Percentiles rank a stretch among this genome's conserved stretches.
These are phyloP conservation scores for Solanum pinnatisectum DNA, from an alignment of 257 asterid genomes.

Conservation along the genomic window DNA sequence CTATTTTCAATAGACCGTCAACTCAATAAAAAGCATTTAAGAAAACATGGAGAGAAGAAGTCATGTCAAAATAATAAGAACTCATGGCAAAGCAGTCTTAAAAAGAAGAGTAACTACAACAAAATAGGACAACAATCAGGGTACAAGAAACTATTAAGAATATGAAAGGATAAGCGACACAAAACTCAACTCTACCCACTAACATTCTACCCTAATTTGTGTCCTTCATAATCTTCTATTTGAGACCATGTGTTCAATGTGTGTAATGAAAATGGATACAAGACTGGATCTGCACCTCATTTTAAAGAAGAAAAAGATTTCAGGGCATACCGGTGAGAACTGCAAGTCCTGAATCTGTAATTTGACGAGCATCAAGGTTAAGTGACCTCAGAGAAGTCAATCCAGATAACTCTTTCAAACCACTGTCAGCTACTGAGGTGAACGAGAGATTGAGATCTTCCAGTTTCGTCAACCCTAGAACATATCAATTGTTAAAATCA, in stretches of 20 bases:
- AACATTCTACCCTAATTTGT: neutral
- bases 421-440: constrained; percentile 18
- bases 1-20: neutral
- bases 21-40: neutral
- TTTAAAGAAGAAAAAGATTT: neutral
- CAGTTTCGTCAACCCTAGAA: constrained; percentile 23
- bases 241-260: neutral
- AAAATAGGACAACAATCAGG: neutral
- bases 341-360: constrained; percentile 25
- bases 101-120: neutral
- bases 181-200: neutral
- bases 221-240: neutral
- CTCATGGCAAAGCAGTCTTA: neutral
- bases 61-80: neutral
- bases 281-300: neutral
- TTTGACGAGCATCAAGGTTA: constrained; percentile 28
- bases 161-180: neutral
- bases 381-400: constrained; percentile 24
- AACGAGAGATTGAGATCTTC: constrained; percentile 27
- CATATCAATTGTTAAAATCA: neutral
- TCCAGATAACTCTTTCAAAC: constrained; percentile 16
- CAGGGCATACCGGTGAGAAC: constrained; percentile 10
- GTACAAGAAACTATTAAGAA: neutral
- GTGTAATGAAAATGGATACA: neutral
- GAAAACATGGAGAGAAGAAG: neutral